These are phyloP conservation scores for Paragyromitra xinjiangensis DNA, from an alignment of 495 filamentous ascomycete species.

Conservation along the genomic window DNA sequence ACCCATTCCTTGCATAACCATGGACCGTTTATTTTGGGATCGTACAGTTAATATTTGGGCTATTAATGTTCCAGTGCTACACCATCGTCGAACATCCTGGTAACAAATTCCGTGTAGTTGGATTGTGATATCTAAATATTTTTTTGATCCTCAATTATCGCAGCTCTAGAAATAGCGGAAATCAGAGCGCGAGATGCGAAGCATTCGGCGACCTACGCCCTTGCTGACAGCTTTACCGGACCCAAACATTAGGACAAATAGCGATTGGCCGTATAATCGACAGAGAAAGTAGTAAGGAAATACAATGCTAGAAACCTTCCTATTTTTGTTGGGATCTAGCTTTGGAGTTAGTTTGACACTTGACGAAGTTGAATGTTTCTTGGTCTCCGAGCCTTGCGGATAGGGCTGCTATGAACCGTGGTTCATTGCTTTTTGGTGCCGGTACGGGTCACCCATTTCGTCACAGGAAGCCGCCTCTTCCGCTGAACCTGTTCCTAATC, in stretches of 20 bases:
- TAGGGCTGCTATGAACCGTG: background rate
- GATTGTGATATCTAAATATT: constrained; percentile 1
- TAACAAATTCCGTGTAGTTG: constrained; percentile 4
- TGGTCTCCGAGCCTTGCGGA: background rate
- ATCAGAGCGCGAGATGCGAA: background rate
- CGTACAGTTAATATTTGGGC: constrained; percentile 14
- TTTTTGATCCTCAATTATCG: background rate
- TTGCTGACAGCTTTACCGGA: background rate
- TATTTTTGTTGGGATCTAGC: background rate
- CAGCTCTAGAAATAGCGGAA: background rate
- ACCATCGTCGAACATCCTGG: constrained; percentile 2
- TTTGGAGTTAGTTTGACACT: background rate
- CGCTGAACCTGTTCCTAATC: background rate
- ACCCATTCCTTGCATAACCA: constrained; percentile 36
- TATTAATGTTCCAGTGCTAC: constrained; percentile 10
- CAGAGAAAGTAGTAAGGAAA: background rate
- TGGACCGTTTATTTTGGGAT: constrained; percentile 4
- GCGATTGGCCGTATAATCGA: background rate
- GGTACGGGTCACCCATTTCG: background rate
- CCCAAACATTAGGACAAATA: background rate
- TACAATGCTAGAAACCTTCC: background rate
- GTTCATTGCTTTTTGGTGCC: constrained; percentile 11
- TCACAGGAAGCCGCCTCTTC: background rate
- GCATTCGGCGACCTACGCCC: constrained; percentile 16
- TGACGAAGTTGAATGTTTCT: background rate